Evolutionary conservation across 805 yeast genomes (phyloP).

Genomic region (Hanseniaspora mollemarum): DNA sequence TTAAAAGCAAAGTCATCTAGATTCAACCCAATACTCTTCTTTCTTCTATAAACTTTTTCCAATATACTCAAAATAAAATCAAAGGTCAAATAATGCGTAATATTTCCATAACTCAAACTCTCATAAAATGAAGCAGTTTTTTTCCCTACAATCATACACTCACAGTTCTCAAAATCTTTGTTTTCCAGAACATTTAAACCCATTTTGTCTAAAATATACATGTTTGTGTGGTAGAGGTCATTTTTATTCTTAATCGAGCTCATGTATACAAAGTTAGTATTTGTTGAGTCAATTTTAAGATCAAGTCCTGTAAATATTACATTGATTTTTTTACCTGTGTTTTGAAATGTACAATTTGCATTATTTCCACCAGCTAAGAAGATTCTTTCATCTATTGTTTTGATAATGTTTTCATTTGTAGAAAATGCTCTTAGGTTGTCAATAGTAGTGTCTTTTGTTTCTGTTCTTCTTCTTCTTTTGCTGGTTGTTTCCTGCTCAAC

Average conservation of each 20-base stretch:
- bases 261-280: slow-evolving; percentile 8
- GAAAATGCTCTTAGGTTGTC: not conserved
- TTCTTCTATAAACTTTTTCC: slow-evolving; percentile 11
- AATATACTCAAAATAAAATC: not conserved
- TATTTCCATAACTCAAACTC: not conserved
- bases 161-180: slow-evolving; percentile 4
- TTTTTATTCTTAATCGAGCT: slow-evolving; percentile 4
- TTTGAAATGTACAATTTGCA: not conserved
- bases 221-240: slow-evolving; percentile 1
- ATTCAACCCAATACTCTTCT: not conserved
- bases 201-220: slow-evolving; percentile 10
- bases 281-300: slow-evolving; percentile 1
- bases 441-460: not conserved
- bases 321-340: not conserved
- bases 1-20: not conserved
- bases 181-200: slow-evolving; percentile 1
- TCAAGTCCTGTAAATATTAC: slow-evolving; percentile 5
- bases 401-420: not conserved
- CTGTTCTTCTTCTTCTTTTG: not conserved
- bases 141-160: slow-evolving; percentile 5
- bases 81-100: not conserved
- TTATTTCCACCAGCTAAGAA: slow-evolving; percentile 9
- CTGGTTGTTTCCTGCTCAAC: not conserved
- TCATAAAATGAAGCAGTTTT: slow-evolving; percentile 11
- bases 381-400: slow-evolving; percentile 2